Evolutionary conservation across 768 basidiomycete genomes (phyloP).

Genomic region (Nidularia pulvinata): DNA sequence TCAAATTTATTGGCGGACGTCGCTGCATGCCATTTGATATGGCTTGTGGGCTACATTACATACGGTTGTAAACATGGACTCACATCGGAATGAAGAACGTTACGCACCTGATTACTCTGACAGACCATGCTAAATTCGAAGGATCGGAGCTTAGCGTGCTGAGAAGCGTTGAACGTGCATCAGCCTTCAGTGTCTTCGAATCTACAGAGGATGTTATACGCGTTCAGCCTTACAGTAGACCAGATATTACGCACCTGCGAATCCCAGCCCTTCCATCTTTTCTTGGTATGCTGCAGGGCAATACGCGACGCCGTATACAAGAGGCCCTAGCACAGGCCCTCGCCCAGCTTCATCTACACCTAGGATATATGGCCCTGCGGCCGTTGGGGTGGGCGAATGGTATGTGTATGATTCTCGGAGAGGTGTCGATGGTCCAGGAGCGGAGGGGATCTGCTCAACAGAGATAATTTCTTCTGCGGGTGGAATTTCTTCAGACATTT

Average conservation of each 20-base stretch:
- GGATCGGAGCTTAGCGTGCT: constrained; percentile 70
- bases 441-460: constrained; percentile 45
- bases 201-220: constrained; percentile 43
- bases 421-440: constrained; percentile 54
- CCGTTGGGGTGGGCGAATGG: constrained; percentile 71
- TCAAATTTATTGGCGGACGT: constrained; percentile 82
- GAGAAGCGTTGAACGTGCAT: constrained; percentile 64
- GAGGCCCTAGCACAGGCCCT: constrained; percentile 93
- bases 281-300: constrained; percentile 82
- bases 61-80: background rate
- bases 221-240: background rate
- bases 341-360: constrained; percentile 99
- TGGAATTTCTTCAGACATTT: constrained; percentile 1
- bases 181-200: constrained; percentile 86
- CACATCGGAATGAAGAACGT: background rate
- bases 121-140: constrained; percentile 77
- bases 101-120: constrained; percentile 68
- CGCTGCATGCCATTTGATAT: constrained; percentile 93
- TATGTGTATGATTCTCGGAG: constrained; percentile 75
- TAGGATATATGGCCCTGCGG: constrained; percentile 83
- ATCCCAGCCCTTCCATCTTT: constrained; percentile 77
- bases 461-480: background rate
- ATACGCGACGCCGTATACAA: constrained; percentile 96
- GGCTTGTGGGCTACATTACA: constrained; percentile 69
- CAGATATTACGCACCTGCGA: constrained; percentile 65